Evolutionary conservation across 2,329 filamentous ascomycete genomes (phyloP).

Genomic region (Hypoxylon sp.): DNA sequence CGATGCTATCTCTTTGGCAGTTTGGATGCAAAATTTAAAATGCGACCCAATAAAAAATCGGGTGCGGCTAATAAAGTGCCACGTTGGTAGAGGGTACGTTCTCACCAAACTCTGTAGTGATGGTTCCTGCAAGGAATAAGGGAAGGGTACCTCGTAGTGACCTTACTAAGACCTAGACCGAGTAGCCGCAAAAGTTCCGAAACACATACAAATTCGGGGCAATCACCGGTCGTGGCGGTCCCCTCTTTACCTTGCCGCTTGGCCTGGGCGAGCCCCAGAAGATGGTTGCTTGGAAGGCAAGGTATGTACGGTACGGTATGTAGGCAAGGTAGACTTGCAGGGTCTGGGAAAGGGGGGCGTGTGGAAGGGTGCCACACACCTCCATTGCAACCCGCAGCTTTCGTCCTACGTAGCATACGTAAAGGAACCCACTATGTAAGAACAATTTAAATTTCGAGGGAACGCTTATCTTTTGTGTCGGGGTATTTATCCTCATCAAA

Average conservation of each 20-base stretch:
- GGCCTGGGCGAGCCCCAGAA: conserved; percentile 50
- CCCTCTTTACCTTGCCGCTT: conserved; percentile 53
- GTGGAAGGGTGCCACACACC: conserved; percentile 37
- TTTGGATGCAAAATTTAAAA: conserved; percentile 31
- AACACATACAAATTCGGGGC: conserved; percentile 54
- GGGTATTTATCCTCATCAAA: conserved; percentile 53
- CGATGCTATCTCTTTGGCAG: conserved; percentile 22
- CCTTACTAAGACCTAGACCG: conserved; percentile 47
- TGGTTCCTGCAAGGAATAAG: conserved; percentile 47
- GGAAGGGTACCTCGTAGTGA: conserved; percentile 45
- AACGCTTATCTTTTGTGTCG: conserved; percentile 54
- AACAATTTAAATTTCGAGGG: conserved; percentile 52
- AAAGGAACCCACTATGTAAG: conserved; percentile 34
- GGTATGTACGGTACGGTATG: conserved; percentile 27
- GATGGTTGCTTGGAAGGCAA: conserved; percentile 46
- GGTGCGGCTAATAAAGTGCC: conserved; percentile 29
- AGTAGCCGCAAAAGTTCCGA: conserved; percentile 49
- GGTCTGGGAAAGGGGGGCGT: conserved; percentile 41
- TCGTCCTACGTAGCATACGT: conserved; percentile 38
- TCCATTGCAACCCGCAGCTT: conserved; percentile 28
- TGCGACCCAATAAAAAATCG: conserved; percentile 36
- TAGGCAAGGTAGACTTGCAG: conserved; percentile 22
- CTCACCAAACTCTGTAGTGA: conserved; percentile 48
- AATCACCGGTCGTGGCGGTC: conserved; percentile 55
- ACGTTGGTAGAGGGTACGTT: conserved; percentile 43